A percentile compares a stretch with the other conserved stretches of the same genome.
Evolutionary conservation across 805 yeast genomes (phyloP).

Genomic region (Candida michaelii): DNA sequence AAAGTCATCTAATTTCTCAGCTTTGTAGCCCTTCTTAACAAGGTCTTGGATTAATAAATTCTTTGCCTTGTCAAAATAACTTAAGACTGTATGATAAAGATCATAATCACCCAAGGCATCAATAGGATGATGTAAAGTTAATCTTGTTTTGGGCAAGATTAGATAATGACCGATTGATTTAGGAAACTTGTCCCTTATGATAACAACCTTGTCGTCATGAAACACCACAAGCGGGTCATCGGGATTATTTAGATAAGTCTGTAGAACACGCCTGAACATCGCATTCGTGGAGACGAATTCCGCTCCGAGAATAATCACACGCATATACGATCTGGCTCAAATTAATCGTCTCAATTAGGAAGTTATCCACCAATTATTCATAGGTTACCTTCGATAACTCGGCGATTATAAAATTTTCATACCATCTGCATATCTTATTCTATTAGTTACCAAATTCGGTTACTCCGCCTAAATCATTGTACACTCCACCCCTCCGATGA

Average conservation of each 20-base stretch:
- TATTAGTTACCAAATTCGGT: too few species aligned
- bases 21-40: conserved; percentile 4
- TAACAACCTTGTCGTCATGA: conserved; percentile 52
- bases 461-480: too few species aligned
- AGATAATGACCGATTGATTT: conserved; percentile 62
- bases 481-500: too few species aligned
- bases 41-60: conserved; percentile 30
- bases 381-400: too few species aligned
- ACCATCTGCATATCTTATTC: too few species aligned
- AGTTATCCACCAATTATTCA: too few species aligned
- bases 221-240: conserved; percentile 42
- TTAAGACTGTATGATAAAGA: conserved; percentile 25
- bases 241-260: conserved; percentile 50
- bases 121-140: conserved; percentile 45
- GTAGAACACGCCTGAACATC: conserved; percentile 47
- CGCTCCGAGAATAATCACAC: too few species aligned
- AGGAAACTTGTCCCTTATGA: conserved; percentile 62
- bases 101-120: conserved; percentile 41
- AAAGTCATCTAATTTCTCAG: conserved; percentile 13
- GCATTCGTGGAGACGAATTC: too few species aligned
- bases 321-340: too few species aligned
- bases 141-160: conserved; percentile 56
- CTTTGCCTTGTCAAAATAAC: conserved; percentile 40
- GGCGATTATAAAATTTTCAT: too few species aligned
- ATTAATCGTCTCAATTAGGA: too few species aligned